Evolutionary conservation across 345 rosid species (phyloP), one percentile per base, ranked within the genome.

Genomic region (Moringa oleifera): DNA sequence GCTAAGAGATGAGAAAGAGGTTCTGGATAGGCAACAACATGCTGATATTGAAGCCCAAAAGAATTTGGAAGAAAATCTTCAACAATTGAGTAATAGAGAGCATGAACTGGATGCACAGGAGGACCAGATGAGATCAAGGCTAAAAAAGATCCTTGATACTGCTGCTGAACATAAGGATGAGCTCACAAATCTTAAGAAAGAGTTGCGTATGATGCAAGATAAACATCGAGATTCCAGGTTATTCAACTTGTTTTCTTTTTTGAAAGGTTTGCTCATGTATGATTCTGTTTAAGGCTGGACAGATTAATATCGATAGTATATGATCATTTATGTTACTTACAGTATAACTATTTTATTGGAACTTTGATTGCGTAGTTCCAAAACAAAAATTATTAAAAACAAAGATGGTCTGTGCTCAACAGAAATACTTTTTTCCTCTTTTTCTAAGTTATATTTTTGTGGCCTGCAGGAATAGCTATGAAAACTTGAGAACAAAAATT

Each of bases 1-100:
- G 82, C 81, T 90, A 52, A 85, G 92, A 77, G 97, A 90, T 77
- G 95, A 94, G 73, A 86, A 94, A 64, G 99, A 94, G 85, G 95
- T 90, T 67, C 73, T 90, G 58, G 96, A 90, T 53, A 86, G 95
- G 85, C 96, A 94, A 57, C 97, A 86, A 19, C 90, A 85, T 77
- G 82, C 95, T 69, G 91, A 90, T 77, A 81, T 81, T 52, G 99
- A 94, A 83, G 95, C 87, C 54, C 79, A 75, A 64, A 88, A 86
- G 77, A 94, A 90, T 82, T 80, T 88, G 74, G 97, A 88, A 81
- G 99, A 88, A 88, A 94, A 90, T 75, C 78, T 85, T 63, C 99
- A 86, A 73, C 96, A 90, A 68, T 63, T 94, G 77, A 86, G 71
- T 65, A 86, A 83, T 70, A 77, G 99, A 66, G 88, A 77, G 76